Conservation (phyloP, 2,329 filamentous ascomycete genomes). For the Colletotrichum karsti region DNA sequence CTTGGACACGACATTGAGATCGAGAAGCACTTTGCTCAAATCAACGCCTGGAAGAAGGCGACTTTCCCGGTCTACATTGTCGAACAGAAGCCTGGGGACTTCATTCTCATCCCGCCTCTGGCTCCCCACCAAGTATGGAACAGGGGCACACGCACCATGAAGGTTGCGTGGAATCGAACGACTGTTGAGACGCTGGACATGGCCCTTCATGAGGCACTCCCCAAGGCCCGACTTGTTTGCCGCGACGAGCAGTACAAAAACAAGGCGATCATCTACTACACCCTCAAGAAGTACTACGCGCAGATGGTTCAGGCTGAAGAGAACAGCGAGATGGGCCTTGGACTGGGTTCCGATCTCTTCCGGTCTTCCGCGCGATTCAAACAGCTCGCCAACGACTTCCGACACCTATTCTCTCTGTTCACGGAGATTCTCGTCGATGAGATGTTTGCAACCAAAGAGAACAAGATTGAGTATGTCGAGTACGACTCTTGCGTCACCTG, state of each 20-base stretch:
- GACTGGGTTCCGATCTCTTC: slow-evolving; percentile 56
- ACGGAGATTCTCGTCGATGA: slow-evolving; percentile 85
- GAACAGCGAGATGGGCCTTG: slow-evolving; percentile 53
- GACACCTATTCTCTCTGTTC: slow-evolving; percentile 79
- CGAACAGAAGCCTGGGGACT: slow-evolving; percentile 89
- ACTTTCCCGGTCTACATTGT: slow-evolving; percentile 94
- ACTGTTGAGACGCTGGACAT: slow-evolving; percentile 90
- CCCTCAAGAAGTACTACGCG: slow-evolving; percentile 80
- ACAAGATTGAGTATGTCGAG: slow-evolving; percentile 76
- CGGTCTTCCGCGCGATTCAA: slow-evolving; percentile 58
- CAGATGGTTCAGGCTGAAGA: slow-evolving; percentile 66
- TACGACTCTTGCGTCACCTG: slow-evolving; percentile 95
- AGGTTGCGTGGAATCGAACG: slow-evolving; percentile 97
- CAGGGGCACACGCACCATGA: slow-evolving; percentile 92
- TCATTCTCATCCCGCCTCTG: slow-evolving; percentile 91
- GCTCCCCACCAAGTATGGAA: slow-evolving; percentile 99
- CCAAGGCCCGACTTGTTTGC: slow-evolving; percentile 89
- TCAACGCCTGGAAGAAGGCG: slow-evolving; percentile 94
- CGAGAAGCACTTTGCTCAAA: slow-evolving; percentile 94
- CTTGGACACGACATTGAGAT: slow-evolving; percentile 97
- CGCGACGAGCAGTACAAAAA: slow-evolving; percentile 99
- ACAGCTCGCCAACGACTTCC: slow-evolving; percentile 85
- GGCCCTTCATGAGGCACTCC: slow-evolving; percentile 86
- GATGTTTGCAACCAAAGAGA: slow-evolving; percentile 80
- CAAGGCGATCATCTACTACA: slow-evolving; percentile 93